phyloP scores from a whole-genome alignment of 2,329 filamentous ascomycete genomes.

The Mycocentrospora acerina region DNA sequence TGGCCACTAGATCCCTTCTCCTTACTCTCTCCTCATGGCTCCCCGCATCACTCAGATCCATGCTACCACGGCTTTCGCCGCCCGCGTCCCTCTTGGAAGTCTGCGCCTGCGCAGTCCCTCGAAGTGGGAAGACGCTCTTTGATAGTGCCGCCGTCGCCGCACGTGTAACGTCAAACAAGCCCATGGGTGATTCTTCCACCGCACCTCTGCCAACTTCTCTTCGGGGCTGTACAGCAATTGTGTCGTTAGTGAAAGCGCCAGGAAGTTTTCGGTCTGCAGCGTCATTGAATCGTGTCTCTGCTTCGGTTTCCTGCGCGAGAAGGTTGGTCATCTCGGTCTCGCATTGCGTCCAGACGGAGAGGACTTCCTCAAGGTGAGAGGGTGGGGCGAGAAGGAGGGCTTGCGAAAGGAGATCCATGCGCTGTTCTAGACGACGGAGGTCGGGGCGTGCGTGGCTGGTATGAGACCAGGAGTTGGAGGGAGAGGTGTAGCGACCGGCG shows the following conservation, averaged over 20 bases:
- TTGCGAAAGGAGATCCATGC: constrained; percentile 76
- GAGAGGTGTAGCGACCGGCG: constrained; percentile 68
- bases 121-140: constrained; percentile 50
- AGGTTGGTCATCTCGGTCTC: constrained; percentile 74
- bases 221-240: constrained; percentile 39
- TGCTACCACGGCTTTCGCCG: constrained; percentile 24
- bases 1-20: constrained; percentile 72
- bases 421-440: constrained; percentile 73
- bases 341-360: constrained; percentile 73
- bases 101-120: constrained; percentile 17
- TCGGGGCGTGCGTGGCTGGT: constrained; percentile 53
- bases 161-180: constrained; percentile 55
- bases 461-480: constrained; percentile 41
- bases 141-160: constrained; percentile 52
- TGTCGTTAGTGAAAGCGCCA: constrained; percentile 47
- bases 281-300: constrained; percentile 71
- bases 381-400: constrained; percentile 73
- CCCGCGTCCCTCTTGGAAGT: constrained; percentile 10
- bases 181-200: constrained; percentile 53
- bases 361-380: constrained; percentile 69
- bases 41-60: constrained; percentile 41
- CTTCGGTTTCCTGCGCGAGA: constrained; percentile 65
- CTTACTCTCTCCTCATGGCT: constrained; percentile 52
- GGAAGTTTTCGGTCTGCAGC: constrained; percentile 60
- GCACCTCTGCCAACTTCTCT: constrained; percentile 46